Base-by-base conservation (phyloP, 495 filamentous ascomycete genomes). In the Penicillium pulvis region DNA sequence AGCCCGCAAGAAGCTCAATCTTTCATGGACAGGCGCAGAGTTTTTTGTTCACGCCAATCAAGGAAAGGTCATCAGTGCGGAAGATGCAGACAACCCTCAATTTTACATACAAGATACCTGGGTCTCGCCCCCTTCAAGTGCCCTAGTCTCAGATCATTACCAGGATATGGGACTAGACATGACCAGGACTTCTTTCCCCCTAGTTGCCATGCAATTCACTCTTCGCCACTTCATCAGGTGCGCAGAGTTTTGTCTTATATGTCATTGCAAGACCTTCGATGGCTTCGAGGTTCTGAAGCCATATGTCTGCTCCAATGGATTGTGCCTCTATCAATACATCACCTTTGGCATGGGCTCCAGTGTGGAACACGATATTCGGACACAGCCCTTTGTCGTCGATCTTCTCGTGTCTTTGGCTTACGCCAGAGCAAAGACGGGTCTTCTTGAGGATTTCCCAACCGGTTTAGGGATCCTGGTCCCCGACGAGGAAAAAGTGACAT, bases 321-420 rank as follows among this genome's bases (percentile, higher is more conserved):
- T 98, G 8, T 98, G 93, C 66, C 75, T 96, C 2, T 94, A 91
- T 61, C 93, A 98, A 65, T 97, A 95, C 75, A 90, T 97, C 84
- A 81, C 82, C n/a, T 79, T 94, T 26, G 92, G 91, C 0, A 87
- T 96, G 69, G 93, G 93, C 0, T 87, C 91, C 2, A 90, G 85
- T 64, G 83, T 96, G 55, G 92, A 97, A 66, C 83, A 91, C 66
- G 92, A 96, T 65, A 90, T 98, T 31, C 58, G 87, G 30, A 81
- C 85, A 16, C 88, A 94, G 60, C 91, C 92, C 9, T 81, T 87
- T 41, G 93, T 96, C 1, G 89, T 96, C 17, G 93, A 98, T 65
- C 73, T 98, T 5, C 79, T 98, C 0, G 75, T 96, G 20, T 91
- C 87, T 67, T 88, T 98, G 63, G 91, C 89, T 61, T 96, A 92